phyloP scores from a whole-genome alignment of 805 yeast species.

The Grigorovia yakushimaensis region DNA sequence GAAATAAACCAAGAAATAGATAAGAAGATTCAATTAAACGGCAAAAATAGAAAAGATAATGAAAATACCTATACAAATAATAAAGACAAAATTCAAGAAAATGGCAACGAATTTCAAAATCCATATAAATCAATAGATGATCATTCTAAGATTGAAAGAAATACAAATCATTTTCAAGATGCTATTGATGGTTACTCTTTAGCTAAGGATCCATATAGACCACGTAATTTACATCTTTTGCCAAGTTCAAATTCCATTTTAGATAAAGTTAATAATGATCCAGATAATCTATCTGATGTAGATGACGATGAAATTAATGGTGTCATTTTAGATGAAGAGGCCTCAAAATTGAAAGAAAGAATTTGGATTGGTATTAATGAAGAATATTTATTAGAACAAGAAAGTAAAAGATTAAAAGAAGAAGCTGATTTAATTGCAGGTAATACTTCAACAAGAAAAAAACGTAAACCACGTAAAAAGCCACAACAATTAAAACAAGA shows the following conservation, averaged over 20 bases:
- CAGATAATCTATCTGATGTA: conserved; percentile 58
- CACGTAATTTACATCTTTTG: conserved; percentile 44
- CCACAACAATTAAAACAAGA: conserved; percentile 11
- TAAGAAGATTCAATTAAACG: neutral
- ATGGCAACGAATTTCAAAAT: too few relatives aligned
- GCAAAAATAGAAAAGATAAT: conserved; percentile 6
- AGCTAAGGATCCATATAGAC: conserved; percentile 37
- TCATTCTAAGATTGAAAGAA: neutral
- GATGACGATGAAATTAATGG: conserved; percentile 73
- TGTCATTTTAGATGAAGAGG: conserved; percentile 56
- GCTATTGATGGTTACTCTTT: conserved; percentile 28
- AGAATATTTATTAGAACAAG: conserved; percentile 78
- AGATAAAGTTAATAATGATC: conserved; percentile 46
- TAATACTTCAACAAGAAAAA: conserved; percentile 47
- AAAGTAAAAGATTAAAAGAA: conserved; percentile 66
- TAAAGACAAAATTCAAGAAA: conserved; percentile 5
- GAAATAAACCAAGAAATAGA: neutral
- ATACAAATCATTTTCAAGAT: conserved; percentile 16
- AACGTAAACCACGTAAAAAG: conserved; percentile 23
- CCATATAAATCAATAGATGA: too few relatives aligned
- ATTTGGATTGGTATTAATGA: conserved; percentile 87
- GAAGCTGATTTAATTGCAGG: conserved; percentile 88
- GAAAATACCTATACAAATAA: conserved; percentile 5
- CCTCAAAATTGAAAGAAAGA: conserved; percentile 61
- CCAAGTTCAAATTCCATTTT: conserved; percentile 53